Evolutionary conservation across 2,329 filamentous ascomycete genomes (phyloP).

Genomic region (Trichoderma sp.): DNA sequence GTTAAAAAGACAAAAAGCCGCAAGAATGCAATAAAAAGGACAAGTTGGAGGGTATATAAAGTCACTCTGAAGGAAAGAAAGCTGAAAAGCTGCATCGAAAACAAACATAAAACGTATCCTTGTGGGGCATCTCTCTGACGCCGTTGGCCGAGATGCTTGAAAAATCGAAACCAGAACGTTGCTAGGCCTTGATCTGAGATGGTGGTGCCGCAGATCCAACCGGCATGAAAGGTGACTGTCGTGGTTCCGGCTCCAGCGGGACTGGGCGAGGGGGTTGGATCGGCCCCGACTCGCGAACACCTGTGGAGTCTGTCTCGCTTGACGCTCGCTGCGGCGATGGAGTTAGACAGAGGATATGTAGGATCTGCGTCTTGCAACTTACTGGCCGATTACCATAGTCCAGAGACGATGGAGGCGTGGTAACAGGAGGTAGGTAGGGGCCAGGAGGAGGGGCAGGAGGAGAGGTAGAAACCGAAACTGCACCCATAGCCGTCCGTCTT

Average conservation of each 20-base stretch:
- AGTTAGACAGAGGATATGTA: background rate
- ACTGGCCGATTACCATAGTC: conserved; percentile 3
- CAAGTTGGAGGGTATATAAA: background rate
- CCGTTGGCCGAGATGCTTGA: background rate
- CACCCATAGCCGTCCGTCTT: background rate
- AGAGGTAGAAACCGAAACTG: background rate
- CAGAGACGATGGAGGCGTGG: background rate
- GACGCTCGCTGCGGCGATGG: background rate
- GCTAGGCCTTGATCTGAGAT: conserved; percentile 12
- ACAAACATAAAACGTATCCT: background rate
- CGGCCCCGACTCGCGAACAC: background rate
- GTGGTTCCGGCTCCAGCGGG: conserved; percentile 9
- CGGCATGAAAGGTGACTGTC: conserved; percentile 5
- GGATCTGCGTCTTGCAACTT: background rate
- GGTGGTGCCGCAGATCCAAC: background rate
- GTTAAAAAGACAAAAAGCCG: background rate
- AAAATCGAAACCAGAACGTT: background rate
- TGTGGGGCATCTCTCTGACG: background rate
- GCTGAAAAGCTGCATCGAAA: background rate
- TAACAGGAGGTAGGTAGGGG: background rate
- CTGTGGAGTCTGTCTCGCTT: background rate
- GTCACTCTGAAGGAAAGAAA: background rate
- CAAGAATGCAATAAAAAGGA: background rate
- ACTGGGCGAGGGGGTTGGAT: conserved; percentile 9
- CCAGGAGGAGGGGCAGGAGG: background rate